Evolutionary conservation across 2,329 filamentous ascomycete species (phyloP), one percentile per base, ranked within the genome.

Genomic region (Diaporthe sp.): DNA sequence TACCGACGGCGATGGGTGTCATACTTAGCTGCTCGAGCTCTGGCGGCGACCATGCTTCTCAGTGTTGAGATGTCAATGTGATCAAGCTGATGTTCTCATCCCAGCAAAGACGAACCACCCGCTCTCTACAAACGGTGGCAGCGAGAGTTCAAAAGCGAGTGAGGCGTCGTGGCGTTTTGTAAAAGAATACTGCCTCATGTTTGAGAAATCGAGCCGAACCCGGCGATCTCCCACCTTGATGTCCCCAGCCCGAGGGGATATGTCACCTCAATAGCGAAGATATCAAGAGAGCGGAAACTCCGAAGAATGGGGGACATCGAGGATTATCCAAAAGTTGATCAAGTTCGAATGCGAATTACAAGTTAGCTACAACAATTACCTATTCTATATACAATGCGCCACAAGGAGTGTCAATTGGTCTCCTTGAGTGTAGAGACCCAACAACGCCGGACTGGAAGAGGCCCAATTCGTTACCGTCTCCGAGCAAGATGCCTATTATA

Each of bases 301-400:
- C 28, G 34, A 51, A 9, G 15, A 19, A 25, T 15, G 12, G 7
- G 3, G 1, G 31, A 31, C 12, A 4, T 31, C 1, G 1, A 67
- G 12, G 22, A 6, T 51, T 25, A n/a, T 51, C 44, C 46, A 39
- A 34, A 53, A 28, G 1, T 39, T 19, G 62, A 28, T 19, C 31
- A 28, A 53, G 28, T 28, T 25, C 4, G 46, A 68, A 39, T 7
- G 31, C 28, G 22, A 25, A 53, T 68, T 68, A 68, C 12, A 68
- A 39, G 12, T 68, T 53, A 68, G 7, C 44, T 68, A 68, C 62
- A 68, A 68, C 22, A 28, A 68, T 68, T 68, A 67, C 62, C 17
- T 28, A 68, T 13, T 68, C 62, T 68, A 68, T 68, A 39, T 68
- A 68, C 46, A 68, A 53, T 68, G 46, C 19, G 15, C 8, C 31